These are phyloP conservation scores for Pezicula radicicola DNA, from an alignment of 2,329 filamentous ascomycete genomes.

Conservation along the genomic window DNA sequence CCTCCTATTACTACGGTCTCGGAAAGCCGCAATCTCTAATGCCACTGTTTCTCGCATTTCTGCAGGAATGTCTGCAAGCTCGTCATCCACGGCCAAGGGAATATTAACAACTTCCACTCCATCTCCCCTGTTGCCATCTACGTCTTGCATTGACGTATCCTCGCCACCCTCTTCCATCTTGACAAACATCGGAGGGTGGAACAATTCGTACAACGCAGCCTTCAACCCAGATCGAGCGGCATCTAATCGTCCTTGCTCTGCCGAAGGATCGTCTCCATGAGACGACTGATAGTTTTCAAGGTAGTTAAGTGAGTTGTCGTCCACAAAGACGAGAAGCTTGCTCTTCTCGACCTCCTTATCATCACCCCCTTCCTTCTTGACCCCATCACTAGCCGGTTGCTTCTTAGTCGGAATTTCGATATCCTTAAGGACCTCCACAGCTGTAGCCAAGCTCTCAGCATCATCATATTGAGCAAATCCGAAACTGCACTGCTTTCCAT, in stretches of 20 bases:
- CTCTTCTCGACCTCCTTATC: constrained; percentile 58
- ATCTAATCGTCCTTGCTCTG: constrained; percentile 66
- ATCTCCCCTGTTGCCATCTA: constrained; percentile 51
- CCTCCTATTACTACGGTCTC: constrained; percentile 83
- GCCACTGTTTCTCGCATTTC: constrained; percentile 96
- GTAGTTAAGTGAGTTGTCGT: constrained; percentile 79
- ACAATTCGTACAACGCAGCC: constrained; percentile 66
- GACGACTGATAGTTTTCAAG: constrained; percentile 76
- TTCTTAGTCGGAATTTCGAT: constrained; percentile 79
- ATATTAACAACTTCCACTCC: constrained; percentile 87
- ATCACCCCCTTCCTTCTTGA: constrained; percentile 37
- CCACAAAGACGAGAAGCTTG: constrained; percentile 71
- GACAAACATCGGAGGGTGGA: constrained; percentile 57
- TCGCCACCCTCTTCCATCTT: constrained; percentile 57
- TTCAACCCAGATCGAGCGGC: constrained; percentile 66
- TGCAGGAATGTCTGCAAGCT: constrained; percentile 89
- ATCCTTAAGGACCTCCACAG: constrained; percentile 79
- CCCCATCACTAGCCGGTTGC: constrained; percentile 49
- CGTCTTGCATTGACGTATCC: constrained; percentile 68
- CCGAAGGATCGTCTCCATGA: constrained; percentile 58
- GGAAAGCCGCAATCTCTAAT: constrained; percentile 89
- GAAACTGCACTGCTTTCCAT: constrained; percentile 80
- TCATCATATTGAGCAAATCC: constrained; percentile 97
- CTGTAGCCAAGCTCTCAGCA: constrained; percentile 79
- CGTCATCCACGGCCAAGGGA: constrained; percentile 82